phyloP scores from a whole-genome alignment of 352 stramenopile genomes.

The Pythium pectinolyticum region DNA sequence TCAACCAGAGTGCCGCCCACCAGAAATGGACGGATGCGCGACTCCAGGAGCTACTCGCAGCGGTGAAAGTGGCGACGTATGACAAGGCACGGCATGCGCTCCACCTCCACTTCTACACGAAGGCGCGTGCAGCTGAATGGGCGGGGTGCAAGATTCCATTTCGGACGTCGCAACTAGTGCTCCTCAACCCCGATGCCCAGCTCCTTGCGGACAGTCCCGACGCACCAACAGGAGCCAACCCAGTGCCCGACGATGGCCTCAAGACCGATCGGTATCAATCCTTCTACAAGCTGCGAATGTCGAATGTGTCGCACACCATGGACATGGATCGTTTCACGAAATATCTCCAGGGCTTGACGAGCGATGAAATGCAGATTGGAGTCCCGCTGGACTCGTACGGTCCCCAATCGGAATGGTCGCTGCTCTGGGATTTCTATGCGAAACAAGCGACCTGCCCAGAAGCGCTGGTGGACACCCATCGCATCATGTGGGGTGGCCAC shows the following conservation, averaged over 20 bases:
- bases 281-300: background rate
- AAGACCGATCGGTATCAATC: constrained; percentile 15
- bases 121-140: background rate
- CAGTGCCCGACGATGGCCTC: no score
- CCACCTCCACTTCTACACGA: constrained; percentile 18
- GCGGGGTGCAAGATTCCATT: constrained; percentile 9
- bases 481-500: constrained; percentile 9
- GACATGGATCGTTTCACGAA: background rate
- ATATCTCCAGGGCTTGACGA: constrained; percentile 2
- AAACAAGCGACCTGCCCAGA: background rate
- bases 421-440: constrained; percentile 14
- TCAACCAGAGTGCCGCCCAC: background rate
- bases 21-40: background rate
- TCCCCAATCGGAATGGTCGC: background rate
- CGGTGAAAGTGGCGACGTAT: constrained; percentile 13
- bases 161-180: background rate
- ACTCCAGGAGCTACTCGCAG: background rate
- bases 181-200: constrained; percentile 4
- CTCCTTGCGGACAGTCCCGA: no score
- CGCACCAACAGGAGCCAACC: background rate
- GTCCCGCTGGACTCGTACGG: constrained; percentile 19
- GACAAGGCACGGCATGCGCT: background rate
- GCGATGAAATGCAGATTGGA: background rate
- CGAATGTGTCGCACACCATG: constrained; percentile 1
- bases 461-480: background rate